Evolutionary conservation across 176 grass and related monocot genomes (phyloP).

Genomic region (Typha latifolia): DNA sequence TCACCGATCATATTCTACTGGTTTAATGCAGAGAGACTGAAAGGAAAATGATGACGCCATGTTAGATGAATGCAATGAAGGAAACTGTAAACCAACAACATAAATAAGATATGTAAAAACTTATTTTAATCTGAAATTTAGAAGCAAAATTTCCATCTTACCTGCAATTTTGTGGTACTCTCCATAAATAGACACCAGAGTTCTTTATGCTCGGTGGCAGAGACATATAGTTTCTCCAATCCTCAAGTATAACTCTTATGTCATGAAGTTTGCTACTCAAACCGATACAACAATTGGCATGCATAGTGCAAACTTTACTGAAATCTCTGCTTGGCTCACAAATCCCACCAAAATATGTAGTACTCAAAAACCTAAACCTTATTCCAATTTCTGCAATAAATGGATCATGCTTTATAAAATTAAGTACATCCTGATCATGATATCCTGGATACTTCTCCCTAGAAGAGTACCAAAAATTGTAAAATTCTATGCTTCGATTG

Average conservation of each 20-base stretch:
- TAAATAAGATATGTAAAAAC: neutral
- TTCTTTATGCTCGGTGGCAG: constrained; percentile 39
- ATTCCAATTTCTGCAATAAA: constrained; percentile 45
- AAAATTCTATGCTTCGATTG: constrained; percentile 64
- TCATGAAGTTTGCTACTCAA: constrained; percentile 59
- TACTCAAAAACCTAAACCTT: constrained; percentile 64
- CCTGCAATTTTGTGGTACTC: constrained; percentile 68
- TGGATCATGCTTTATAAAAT: constrained; percentile 61
- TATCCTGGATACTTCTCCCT: constrained; percentile 52
- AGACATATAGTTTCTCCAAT: constrained; percentile 57
- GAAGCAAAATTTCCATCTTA: constrained; percentile 3
- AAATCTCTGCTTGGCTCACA: constrained; percentile 67
- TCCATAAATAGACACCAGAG: constrained; percentile 31
- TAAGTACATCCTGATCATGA: constrained; percentile 69
- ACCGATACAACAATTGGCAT: constrained; percentile 71
- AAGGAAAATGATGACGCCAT: too few relatives aligned
- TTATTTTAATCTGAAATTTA: neutral
- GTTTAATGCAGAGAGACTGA: too few relatives aligned
- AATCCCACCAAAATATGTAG: constrained; percentile 56
- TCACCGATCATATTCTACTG: too few relatives aligned
- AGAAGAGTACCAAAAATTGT: constrained; percentile 70
- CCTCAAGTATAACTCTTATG: constrained; percentile 54
- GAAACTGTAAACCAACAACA: neutral
- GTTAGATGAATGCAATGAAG: neutral
- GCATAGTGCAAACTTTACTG: constrained; percentile 67